Evolutionary conservation across 2,329 filamentous ascomycete genomes (phyloP), one percentile per base, ranked within the genome.

Genomic region (Colletotrichum agaves): DNA sequence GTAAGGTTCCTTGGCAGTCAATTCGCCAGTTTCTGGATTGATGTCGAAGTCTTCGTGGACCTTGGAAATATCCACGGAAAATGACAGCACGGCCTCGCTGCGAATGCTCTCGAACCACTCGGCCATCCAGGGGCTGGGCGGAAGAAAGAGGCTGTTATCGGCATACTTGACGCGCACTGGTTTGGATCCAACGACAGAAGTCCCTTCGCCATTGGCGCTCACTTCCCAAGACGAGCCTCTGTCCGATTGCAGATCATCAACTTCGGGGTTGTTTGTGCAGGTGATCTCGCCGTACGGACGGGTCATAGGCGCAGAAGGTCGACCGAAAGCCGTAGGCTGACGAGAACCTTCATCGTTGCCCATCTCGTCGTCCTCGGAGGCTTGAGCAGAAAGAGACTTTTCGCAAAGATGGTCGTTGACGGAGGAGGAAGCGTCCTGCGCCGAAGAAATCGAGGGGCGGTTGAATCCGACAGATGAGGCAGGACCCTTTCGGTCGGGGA

Each of bases 1-100:
- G 0, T 74, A 69, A 1, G 80, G 78, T 11, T 80, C 75, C 0
- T 72, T 37, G 1, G 82, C 43, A 0, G 78, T 35, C 4, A 83
- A 69, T 4, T 60, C 8, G 3, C 82, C 82, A 0, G 74, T 79
- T 1, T 49, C 19, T 0, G 82, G 74, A 55, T 85, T 72, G 2
- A 85, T 72, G 17, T 82, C 82, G 21, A 19, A 43, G 7, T 60
- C 39, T 15, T 60, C 58, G 44, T 49, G 33, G 47, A 33, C 27
- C 15, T 52, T n/a, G 13, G 23, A 31, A 33, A 17, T 31, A 11
- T 63, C n/a, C 37, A 12, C 5, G 13, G 37, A 58, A n/a, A 46
- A 60, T 13, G 35, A 61, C 17, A 21, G 44, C 10, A 13, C 37
- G n/a, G 31, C 13, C 37, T 49, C 44, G 19, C 13, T n/a, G 13